Base-by-base conservation (phyloP, 78 protist genomes). In the Bodo saltans region DNA sequence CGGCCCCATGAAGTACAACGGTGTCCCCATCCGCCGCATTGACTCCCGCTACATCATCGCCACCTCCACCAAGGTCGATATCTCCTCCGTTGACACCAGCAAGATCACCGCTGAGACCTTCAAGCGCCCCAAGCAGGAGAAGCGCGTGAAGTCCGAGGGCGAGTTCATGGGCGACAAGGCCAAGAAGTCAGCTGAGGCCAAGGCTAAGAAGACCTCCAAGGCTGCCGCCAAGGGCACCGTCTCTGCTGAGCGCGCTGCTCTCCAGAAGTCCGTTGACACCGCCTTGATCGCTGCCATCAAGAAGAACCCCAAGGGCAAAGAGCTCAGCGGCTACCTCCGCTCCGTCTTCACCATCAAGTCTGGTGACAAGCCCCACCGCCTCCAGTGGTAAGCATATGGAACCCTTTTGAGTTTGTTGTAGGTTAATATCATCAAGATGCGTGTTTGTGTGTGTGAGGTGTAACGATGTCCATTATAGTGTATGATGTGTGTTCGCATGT, bases 11-110 rank as follows among this genome's bases (percentile, higher is more conserved):
- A 85, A 88, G 90, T n/a, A 95, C 85, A 98, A 98, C 88, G 99
- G 99, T 67, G 98, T 98, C n/a, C 99, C 98, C 42, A 92, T 98
- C 35, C 92, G 98, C 52, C 95, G 99, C 42, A 90, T 96, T 82
- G 91, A 94, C 93, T 98, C 91, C 83, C 91, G 95, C 40, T 95
- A 88, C 89, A 94, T 94, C 85, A 92, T 96, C 70, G 98, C 98
- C 84, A 98, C 99, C 87, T 90, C 96, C 83, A 95, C 99, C 78
- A 91, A 89, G 87, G 92, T 98, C 17, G 42, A 35, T 1, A 2
- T 4, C 68, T 2, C 47, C 29, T 38, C 34, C 0, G 74, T 53
- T 29, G 47, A 70, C 74, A 38, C 41, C 81, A 80, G 71, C 42
- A 60, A 85, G 81, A 34, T 87, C 75, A 72, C 87, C 42, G 93